Conservation (phyloP, 192 early-diverging fungal species). For the Gamsiella multidivaricata region DNA sequence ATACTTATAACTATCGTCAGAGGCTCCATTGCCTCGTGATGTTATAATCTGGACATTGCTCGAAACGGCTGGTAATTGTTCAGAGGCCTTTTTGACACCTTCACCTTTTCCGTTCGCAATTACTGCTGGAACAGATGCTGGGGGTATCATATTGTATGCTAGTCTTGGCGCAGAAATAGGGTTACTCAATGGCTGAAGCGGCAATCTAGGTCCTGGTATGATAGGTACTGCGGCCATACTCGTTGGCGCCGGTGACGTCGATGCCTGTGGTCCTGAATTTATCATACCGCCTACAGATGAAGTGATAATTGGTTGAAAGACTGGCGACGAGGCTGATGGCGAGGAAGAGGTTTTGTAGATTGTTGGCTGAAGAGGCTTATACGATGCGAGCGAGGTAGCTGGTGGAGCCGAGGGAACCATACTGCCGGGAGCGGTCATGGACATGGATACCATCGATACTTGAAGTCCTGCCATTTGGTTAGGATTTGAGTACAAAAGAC, state of each 20-base stretch:
- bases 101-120: constrained; percentile 1
- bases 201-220: not conserved
- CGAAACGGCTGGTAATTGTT: constrained; percentile 22
- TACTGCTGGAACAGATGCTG: constrained; percentile 19
- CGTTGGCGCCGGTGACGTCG: not conserved
- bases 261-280: not conserved
- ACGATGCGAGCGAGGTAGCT: constrained; percentile 25
- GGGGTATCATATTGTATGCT: constrained; percentile 9
- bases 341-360: constrained; percentile 7
- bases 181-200: not conserved
- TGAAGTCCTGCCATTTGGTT: not conserved
- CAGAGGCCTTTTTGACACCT: not conserved
- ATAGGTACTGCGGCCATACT: not conserved
- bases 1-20: constrained; percentile 27
- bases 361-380: constrained; percentile 34
- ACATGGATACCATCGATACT: constrained; percentile 14
- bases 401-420: not conserved
- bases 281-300: not conserved
- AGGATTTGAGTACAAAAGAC: not conserved
- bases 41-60: constrained; percentile 1
- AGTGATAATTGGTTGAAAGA: not conserved
- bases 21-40: constrained; percentile 15
- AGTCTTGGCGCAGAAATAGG: constrained; percentile 19
- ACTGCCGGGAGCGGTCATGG: not conserved
- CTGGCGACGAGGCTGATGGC: not conserved